Evolutionary conservation across 495 filamentous ascomycete genomes (phyloP).

Genomic region (Daldinia vernicosa): DNA sequence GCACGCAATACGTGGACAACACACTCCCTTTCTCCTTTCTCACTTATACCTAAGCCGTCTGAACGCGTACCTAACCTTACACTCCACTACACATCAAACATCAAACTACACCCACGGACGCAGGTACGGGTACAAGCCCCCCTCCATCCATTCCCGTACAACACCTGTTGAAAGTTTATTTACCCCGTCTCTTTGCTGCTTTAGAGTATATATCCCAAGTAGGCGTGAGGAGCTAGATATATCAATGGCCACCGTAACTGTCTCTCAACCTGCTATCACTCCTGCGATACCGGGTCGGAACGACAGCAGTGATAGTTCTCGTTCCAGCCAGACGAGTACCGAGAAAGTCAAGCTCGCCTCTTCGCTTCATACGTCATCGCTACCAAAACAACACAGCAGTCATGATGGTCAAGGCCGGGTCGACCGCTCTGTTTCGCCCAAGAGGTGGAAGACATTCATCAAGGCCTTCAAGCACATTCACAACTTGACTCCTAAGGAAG

Average conservation of each 20-base stretch:
- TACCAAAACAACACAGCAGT: constrained; percentile 15
- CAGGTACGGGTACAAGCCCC: constrained; percentile 15
- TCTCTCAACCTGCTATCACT: constrained; percentile 33
- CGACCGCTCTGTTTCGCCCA: constrained; percentile 61
- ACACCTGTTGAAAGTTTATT: constrained; percentile 8
- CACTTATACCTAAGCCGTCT: constrained; percentile 1
- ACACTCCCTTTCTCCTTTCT: not conserved
- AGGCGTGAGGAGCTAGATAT: constrained; percentile 9
- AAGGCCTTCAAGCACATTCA: constrained; percentile 65
- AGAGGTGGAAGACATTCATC: constrained; percentile 64
- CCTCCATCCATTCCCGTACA: constrained; percentile 16
- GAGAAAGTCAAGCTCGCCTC: constrained; percentile 42
- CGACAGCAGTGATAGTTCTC: constrained; percentile 48
- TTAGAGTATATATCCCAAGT: constrained; percentile 19
- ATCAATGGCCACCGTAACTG: constrained; percentile 44
- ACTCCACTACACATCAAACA: constrained; percentile 6
- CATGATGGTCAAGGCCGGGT: constrained; percentile 40
- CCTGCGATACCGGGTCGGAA: constrained; percentile 41
- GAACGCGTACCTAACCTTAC: constrained; percentile 7
- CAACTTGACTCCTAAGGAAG: constrained; percentile 65
- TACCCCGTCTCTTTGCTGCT: not conserved
- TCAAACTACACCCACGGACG: constrained; percentile 10
- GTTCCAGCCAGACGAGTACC: constrained; percentile 42
- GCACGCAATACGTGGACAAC: constrained; percentile 2
- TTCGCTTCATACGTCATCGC: constrained; percentile 26